Percentiles rank a stretch among this genome's conserved stretches.
Evolutionary conservation across 2,329 filamentous ascomycete genomes (phyloP).

Genomic region (Setomelanomma holmii): DNA sequence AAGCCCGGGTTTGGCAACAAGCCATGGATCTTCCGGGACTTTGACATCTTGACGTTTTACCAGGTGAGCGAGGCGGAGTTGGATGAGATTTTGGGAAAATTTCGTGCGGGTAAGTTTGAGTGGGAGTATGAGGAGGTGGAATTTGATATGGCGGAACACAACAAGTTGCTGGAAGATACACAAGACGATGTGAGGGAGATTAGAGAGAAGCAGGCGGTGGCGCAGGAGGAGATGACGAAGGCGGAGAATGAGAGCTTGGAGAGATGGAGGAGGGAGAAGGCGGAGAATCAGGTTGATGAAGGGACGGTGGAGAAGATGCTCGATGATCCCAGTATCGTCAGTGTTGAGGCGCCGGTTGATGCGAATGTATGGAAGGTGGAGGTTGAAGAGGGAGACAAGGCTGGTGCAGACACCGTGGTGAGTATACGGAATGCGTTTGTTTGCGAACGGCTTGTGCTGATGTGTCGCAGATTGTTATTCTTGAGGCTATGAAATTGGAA

Average conservation of each 20-base stretch:
- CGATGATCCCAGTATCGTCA: constrained; percentile 49
- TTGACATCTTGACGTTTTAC: constrained; percentile 64
- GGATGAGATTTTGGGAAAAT: constrained; percentile 56
- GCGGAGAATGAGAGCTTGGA: constrained; percentile 55
- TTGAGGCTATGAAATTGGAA: constrained; percentile 57
- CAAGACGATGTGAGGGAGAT: constrained; percentile 57
- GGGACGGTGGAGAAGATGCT: constrained; percentile 59
- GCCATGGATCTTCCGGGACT: constrained; percentile 65
- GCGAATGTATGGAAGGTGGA: constrained; percentile 57
- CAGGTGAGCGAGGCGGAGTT: constrained; percentile 61
- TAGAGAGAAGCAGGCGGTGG: constrained; percentile 53
- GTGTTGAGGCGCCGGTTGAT: constrained; percentile 53
- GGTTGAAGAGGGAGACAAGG: constrained; percentile 46
- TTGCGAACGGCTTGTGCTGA: constrained; percentile 3
- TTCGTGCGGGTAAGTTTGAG: constrained; percentile 59
- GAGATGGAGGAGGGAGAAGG: constrained; percentile 54
- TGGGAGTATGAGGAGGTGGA: constrained; percentile 58
- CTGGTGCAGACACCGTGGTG: constrained; percentile 44
- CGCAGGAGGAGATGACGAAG: constrained; percentile 58
- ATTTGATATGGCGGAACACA: constrained; percentile 65
- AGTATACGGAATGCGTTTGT: constrained; percentile 6
- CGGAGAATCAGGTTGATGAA: constrained; percentile 54
- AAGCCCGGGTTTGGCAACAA: constrained; percentile 57
- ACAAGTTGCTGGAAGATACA: constrained; percentile 56
- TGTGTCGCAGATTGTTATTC: constrained; percentile 44